Conservation (phyloP, 75 land plant species). For the Cryptomeria japonica region DNA sequence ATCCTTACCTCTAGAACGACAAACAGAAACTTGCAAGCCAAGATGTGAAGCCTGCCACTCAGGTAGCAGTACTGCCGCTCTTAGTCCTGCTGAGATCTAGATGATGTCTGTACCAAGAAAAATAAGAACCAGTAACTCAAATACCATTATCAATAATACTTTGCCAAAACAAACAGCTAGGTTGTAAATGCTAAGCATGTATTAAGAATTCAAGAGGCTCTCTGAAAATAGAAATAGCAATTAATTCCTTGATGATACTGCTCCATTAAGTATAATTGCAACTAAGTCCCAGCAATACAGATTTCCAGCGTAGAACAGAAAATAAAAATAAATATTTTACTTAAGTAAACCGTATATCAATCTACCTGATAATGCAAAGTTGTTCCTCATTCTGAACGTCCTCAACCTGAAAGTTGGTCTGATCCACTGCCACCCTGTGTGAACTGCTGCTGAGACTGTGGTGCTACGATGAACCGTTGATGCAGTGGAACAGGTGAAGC, state of each 20-base stretch:
- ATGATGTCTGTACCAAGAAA: conserved; percentile 40
- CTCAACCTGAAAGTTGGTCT: conserved; percentile 64
- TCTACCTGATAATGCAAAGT: conserved; percentile 21
- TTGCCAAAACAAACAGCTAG: background rate
- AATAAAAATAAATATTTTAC: background rate
- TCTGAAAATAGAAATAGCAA: background rate
- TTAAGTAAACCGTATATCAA: background rate
- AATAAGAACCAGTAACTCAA: background rate
- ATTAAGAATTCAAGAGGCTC: background rate
- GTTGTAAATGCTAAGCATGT: background rate
- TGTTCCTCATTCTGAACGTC: conserved; percentile 21
- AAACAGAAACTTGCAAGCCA: conserved; percentile 65
- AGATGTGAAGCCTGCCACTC: conserved; percentile 64
- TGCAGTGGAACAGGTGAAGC: conserved; percentile 35
- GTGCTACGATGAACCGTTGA: conserved; percentile 50
- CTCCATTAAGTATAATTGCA: background rate
- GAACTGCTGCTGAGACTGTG: conserved; percentile 52
- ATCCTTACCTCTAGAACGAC: conserved; percentile 65
- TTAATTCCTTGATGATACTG: background rate
- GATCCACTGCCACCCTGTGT: conserved; percentile 55
- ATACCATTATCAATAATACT: background rate
- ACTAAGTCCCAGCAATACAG: background rate
- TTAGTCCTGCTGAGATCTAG: conserved; percentile 83
- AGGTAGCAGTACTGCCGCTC: conserved; percentile 63
- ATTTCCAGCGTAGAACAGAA: background rate